Conservation (phyloP, 257 asterid genomes). For the Striga asiatica region DNA sequence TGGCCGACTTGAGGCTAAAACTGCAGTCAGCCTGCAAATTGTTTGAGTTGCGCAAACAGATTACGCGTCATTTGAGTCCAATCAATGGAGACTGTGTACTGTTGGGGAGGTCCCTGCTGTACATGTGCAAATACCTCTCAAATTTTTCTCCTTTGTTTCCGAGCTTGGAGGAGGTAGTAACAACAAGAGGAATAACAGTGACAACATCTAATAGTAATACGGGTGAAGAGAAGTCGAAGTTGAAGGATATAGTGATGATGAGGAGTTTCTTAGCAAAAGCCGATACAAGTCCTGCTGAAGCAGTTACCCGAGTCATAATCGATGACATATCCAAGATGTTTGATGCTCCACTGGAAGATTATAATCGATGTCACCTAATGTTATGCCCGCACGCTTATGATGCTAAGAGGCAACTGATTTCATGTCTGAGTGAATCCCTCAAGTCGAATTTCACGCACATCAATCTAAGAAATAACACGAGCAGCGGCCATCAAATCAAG, state of each 20-base stretch:
- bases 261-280: not conserved
- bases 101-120: not conserved
- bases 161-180: too few species aligned
- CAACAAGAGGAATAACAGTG: too few species aligned
- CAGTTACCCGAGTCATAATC: not conserved
- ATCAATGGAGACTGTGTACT: not conserved
- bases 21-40: not conserved
- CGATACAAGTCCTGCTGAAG: not conserved
- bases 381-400: not conserved
- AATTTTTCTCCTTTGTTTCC: not conserved
- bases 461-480: not conserved
- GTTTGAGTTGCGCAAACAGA: not conserved
- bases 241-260: not conserved
- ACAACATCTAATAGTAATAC: not conserved
- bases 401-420: not conserved
- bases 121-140: not conserved
- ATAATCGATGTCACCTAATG: not conserved
- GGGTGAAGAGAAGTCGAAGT: not conserved
- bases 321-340: not conserved
- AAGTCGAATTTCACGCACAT: not conserved
- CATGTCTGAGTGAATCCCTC: not conserved
- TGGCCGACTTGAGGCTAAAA: not conserved
- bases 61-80: too few species aligned
- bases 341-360: not conserved
- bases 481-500: not conserved